Base-by-base conservation (phyloP, 148 eudicot species). In the Fagopyrum tataricum region DNA sequence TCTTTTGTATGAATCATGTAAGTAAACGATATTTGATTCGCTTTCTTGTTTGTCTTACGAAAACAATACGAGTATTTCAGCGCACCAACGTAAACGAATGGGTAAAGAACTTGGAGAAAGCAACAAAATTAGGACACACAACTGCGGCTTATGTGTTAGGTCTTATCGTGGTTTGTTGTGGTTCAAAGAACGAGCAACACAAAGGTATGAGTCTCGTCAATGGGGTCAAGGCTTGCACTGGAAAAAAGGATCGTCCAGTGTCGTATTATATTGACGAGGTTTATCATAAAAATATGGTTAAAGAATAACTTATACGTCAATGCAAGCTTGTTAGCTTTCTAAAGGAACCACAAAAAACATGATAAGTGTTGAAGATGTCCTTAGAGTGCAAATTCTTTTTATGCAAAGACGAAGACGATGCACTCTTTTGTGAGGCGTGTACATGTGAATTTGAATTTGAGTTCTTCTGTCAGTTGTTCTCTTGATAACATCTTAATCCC, bases 381-480 rank as follows among this genome's bases (percentile, higher is more conserved):
- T 11, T 62, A 42, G 67, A 26, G 2, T 1, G 42, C n/a, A 31
- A 42, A 62, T 31, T 62, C 41, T 4, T 62, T 62, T n/a, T 11
- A 20, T 18, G 2, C 0, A 18, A 62, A 31, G 42, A 62, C 7
- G 8, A 31, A 0, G 67, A 59, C 26, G 67, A 59, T 59, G 40
- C 39, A 2, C 67, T 23, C 67, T 59, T 59, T 26, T 59, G 67
- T 9, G 67, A 59, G 40, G 40, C 67, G 24, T 59, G 67, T 59
- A 10, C 67, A 6, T 24, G 67, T 26, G 67, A 11, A 59, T 59
- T 23, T 26, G 67, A 59, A n/a, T n/a, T n/a, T n/a, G n/a, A n/a
- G n/a, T n/a, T n/a, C n/a, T n/a, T n/a, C n/a, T n/a, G n/a, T n/a
- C n/a, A n/a, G n/a, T n/a, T n/a, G n/a, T n/a, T n/a, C n/a, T n/a